These are phyloP conservation scores for Heterococcus sp. DNA, from an alignment of 108 stramenopile genomes.

Conservation along the genomic window DNA sequence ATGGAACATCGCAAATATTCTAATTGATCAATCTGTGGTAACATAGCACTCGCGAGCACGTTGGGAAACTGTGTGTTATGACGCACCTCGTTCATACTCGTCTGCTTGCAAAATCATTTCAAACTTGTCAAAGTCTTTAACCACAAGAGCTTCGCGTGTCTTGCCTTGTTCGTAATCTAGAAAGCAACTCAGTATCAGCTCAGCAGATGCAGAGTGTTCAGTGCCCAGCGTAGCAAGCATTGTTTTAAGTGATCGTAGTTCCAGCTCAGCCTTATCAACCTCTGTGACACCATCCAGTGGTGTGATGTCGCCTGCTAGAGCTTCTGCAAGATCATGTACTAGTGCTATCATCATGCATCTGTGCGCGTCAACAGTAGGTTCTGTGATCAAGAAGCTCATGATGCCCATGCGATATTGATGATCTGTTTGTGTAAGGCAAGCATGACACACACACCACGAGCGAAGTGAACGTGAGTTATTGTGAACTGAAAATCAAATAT, in stretches of 20 bases:
- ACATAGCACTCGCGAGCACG: too few species aligned
- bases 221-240: constrained; percentile 20
- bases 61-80: not conserved
- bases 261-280: constrained; percentile 46
- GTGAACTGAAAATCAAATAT: not conserved
- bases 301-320: constrained; percentile 56
- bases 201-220: not conserved
- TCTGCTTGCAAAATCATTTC: constrained; percentile 60
- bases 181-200: constrained; percentile 30
- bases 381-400: constrained; percentile 52
- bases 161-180: constrained; percentile 45
- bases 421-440: not conserved
- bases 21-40: too few species aligned
- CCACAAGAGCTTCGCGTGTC: constrained; percentile 43
- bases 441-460: not conserved
- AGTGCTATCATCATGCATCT: constrained; percentile 47
- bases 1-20: too few species aligned
- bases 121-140: constrained; percentile 55
- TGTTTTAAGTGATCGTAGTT: constrained; percentile 28
- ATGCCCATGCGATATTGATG: constrained; percentile 55
- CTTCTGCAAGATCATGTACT: constrained; percentile 58
- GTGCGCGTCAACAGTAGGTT: constrained; percentile 41
- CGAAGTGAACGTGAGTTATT: not conserved
- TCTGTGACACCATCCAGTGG: constrained; percentile 45
- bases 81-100: constrained; percentile 47